Conservation (phyloP, 1,284 basidiomycete species). For the Ceratobasidium sp. region DNA sequence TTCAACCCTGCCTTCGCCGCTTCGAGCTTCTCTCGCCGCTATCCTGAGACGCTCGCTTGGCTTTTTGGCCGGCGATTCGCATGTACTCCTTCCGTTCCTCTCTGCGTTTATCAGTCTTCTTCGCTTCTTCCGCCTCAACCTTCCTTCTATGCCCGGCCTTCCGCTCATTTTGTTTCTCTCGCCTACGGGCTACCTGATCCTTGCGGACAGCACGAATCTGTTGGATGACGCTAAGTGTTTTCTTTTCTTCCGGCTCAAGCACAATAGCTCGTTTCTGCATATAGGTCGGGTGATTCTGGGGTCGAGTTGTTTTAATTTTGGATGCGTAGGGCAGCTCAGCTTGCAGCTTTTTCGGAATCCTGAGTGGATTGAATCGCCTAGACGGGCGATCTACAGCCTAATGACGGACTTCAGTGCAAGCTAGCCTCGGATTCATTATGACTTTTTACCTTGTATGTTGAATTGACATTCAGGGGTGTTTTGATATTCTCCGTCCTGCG, state of each 20-base stretch:
- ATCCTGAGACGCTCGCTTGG: conserved; percentile 57
- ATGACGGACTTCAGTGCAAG: neutral
- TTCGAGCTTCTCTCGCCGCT: conserved; percentile 42
- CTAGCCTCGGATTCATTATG: too few species aligned
- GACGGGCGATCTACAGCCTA: conserved; percentile 74
- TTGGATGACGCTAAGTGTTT: conserved; percentile 90
- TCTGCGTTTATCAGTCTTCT: conserved; percentile 74
- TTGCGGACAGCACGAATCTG: conserved; percentile 93
- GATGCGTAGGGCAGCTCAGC: conserved; percentile 89
- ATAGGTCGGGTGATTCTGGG: conserved; percentile 80
- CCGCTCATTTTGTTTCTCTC: conserved; percentile 83
- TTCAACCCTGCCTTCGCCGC: conserved; percentile 47
- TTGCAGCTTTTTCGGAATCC: conserved; percentile 89
- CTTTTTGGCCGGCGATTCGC: conserved; percentile 75
- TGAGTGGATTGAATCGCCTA: conserved; percentile 91
- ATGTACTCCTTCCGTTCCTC: conserved; percentile 83
- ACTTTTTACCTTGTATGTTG: conserved; percentile 86
- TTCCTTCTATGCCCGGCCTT: conserved; percentile 70
- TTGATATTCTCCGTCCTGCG: conserved; percentile 83
- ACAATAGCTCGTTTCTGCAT: conserved; percentile 93
- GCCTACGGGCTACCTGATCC: conserved; percentile 79
- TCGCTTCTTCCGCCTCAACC: conserved; percentile 71
- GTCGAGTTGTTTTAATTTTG: conserved; percentile 85
- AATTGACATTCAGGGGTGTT: conserved; percentile 85
- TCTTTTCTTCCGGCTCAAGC: conserved; percentile 93